A percentile compares a stretch with the other conserved stretches of the same genome.
phyloP scores from a whole-genome alignment of 805 yeast species.

The Tetrapisispora fleetii region DNA sequence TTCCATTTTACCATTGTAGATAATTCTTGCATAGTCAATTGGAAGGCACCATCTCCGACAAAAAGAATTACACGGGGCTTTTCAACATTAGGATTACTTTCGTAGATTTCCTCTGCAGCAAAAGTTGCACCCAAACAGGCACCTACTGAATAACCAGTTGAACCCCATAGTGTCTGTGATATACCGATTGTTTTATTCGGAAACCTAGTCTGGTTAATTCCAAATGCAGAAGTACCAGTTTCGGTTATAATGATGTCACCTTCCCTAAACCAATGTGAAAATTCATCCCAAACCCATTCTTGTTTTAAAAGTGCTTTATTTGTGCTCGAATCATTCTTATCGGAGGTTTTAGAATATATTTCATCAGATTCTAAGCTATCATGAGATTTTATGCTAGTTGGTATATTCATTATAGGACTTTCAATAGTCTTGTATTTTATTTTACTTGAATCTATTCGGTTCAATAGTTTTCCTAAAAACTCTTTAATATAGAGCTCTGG shows the following conservation, averaged over 20 bases:
- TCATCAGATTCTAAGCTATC: not conserved
- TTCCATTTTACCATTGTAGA: slow-evolving; percentile 48
- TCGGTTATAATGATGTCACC: slow-evolving; percentile 54
- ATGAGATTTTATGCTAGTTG: slow-evolving; percentile 13
- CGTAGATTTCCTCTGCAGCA: slow-evolving; percentile 40
- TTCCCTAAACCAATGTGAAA: slow-evolving; percentile 41
- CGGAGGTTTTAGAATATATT: not conserved
- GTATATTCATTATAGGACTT: slow-evolving; percentile 18
- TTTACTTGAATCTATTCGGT: slow-evolving; percentile 23
- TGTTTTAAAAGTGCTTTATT: slow-evolving; percentile 25
- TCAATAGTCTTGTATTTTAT: slow-evolving; percentile 9
- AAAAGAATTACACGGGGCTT: slow-evolving; percentile 44
- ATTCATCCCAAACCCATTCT: slow-evolving; percentile 41
- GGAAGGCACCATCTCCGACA: slow-evolving; percentile 63
- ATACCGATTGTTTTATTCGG: slow-evolving; percentile 44
- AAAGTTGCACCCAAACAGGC: slow-evolving; percentile 53
- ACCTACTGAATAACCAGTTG: slow-evolving; percentile 57
- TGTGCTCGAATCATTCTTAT: not conserved
- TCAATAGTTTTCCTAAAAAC: slow-evolving; percentile 24
- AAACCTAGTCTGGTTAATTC: slow-evolving; percentile 46
- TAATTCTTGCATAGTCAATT: slow-evolving; percentile 55
- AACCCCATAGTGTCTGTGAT: slow-evolving; percentile 57
- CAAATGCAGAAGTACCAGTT: slow-evolving; percentile 59
- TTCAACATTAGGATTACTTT: not conserved
- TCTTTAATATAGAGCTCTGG: slow-evolving; percentile 49